Percentiles rank a stretch among this genome's conserved stretches.
These are phyloP conservation scores for Remersonia thermophila DNA, from an alignment of 2,329 filamentous ascomycete species.

Conservation along the genomic window DNA sequence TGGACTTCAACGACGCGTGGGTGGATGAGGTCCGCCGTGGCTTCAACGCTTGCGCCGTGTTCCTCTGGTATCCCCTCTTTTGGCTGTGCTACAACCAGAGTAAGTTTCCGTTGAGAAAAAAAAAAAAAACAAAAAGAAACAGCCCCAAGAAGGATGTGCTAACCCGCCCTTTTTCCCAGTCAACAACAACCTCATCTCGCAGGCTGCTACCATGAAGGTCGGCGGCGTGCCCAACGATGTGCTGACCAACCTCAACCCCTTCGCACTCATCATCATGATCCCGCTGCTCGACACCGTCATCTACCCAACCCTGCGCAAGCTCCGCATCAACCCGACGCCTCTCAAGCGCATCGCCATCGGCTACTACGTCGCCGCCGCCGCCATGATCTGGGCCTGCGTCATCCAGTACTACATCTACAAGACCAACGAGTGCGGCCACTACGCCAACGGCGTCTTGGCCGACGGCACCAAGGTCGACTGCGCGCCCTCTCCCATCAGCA, in stretches of 20 bases:
- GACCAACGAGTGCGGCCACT: slow-evolving; percentile 42
- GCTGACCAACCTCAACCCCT: slow-evolving; percentile 60
- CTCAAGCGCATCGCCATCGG: slow-evolving; percentile 63
- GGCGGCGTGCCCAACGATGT: slow-evolving; percentile 67
- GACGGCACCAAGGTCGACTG: slow-evolving; percentile 34
- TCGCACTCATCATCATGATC: slow-evolving; percentile 63
- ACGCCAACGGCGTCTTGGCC: slow-evolving; percentile 21
- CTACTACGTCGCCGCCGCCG: slow-evolving; percentile 49
- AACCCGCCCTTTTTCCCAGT: slow-evolving; percentile 22
- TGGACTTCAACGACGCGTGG: slow-evolving; percentile 67
- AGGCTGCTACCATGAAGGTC: slow-evolving; percentile 52
- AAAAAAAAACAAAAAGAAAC: no score
- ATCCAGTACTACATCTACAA: slow-evolving; percentile 52
- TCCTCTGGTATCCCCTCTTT: slow-evolving; percentile 53
- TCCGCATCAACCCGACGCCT: slow-evolving; percentile 57
- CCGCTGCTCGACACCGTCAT: slow-evolving; percentile 55
- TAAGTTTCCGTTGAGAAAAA: slow-evolving; percentile 12
- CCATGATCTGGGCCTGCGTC: slow-evolving; percentile 45
- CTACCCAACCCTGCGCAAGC: slow-evolving; percentile 54
- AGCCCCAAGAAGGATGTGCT: slow-evolving; percentile 12
- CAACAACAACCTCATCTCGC: slow-evolving; percentile 47
- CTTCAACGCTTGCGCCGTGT: slow-evolving; percentile 55
- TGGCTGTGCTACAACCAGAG: slow-evolving; percentile 40
- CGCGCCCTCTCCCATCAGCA: slow-evolving; percentile 42
- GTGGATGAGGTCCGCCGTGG: slow-evolving; percentile 62